Evolutionary conservation across 1,139 yeast species (phyloP), one percentile per base, ranked within the genome.

Genomic region (Hyphopichia khmerensis): DNA sequence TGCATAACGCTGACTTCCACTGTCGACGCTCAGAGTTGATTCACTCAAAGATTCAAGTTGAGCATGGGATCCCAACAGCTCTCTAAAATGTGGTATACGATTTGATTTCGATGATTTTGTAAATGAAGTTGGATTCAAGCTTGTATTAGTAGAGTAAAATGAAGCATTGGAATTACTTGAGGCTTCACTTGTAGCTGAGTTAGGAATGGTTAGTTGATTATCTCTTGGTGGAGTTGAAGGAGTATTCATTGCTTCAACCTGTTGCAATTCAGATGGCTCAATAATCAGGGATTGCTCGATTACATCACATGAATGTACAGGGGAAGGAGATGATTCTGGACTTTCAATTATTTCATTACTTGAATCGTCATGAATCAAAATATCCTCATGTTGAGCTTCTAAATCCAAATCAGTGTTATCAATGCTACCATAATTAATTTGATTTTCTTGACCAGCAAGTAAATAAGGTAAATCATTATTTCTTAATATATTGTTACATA

Each of bases 401-500:
- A 55, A 48, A 41, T 56, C 60, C 33, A 55, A 48, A 41, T 56
- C 61, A 10, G 41, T 43, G 21, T 49, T 47, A 17, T 29, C 18
- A 13, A 29, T 36, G 14, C 39, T 36, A 14, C 39, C 39, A 23
- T 36, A 36, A 16, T 30, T 13, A n/a, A 17, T 10, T 13, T 13
- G 26, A 14, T 21, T 4, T 13, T 35, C 10, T 24, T 35, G 31
- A 37, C 31, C 35, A 23, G 30, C 19, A 11, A 29, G 36, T 41
- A 64, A 46, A 43, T 42, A 35, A 10, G 45, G 44, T 7, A 38
- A 36, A 13, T 41, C 39, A 14, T 29, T 24, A n/a, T 40, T 44
- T n/a, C 45, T 51, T 23, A 67, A 51, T 8, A 56, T 44, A 18
- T 62, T 55, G 49, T 72, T 72, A 49, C 79, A 73, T 48, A 73